These are phyloP conservation scores for Aspergillus bertholletiae DNA, from an alignment of 495 filamentous ascomycete genomes.

Conservation along the genomic window DNA sequence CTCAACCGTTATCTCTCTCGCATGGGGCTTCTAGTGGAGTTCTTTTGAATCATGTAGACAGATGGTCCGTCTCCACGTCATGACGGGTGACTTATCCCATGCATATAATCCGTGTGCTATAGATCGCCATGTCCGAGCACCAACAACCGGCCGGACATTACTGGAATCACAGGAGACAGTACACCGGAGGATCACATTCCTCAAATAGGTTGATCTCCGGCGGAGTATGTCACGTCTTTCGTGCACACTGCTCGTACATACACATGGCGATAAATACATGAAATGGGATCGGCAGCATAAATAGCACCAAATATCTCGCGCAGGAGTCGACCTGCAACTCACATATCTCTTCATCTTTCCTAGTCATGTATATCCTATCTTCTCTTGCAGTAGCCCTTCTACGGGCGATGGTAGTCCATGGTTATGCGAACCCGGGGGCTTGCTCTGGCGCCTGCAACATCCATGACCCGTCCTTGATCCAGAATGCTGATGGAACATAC, in stretches of 20 bases:
- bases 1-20: neutral
- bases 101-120: neutral
- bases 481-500: slow-evolving; percentile 61
- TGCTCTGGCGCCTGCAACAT: slow-evolving; percentile 59
- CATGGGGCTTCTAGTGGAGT: neutral
- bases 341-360: neutral
- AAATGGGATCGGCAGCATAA: neutral
- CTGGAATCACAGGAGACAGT: neutral
- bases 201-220: neutral
- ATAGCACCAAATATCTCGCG: neutral
- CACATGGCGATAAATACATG: neutral
- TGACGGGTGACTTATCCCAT: neutral
- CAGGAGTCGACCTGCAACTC: neutral
- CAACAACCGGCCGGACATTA: neutral
- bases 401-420: slow-evolving; percentile 24
- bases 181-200: neutral
- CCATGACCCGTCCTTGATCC: slow-evolving; percentile 65
- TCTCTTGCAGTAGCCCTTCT: neutral
- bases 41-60: neutral
- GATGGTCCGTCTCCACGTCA: neutral
- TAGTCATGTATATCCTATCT: neutral
- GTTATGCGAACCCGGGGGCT: slow-evolving; percentile 51
- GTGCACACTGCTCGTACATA: neutral
- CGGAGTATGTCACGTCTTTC: neutral
- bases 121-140: neutral